Conservation (phyloP, 148 eudicot species). For the Silene latifolia region DNA sequence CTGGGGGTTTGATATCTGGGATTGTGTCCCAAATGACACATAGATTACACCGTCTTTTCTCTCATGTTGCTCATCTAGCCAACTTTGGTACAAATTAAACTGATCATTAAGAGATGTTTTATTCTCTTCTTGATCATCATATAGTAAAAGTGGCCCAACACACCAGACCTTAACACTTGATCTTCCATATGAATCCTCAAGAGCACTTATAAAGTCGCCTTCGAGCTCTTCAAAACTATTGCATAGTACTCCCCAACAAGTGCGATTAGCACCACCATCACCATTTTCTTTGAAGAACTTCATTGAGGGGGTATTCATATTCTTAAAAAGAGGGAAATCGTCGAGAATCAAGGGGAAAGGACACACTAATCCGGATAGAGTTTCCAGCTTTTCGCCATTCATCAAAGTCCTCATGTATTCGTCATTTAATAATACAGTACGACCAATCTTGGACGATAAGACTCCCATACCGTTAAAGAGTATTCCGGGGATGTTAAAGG, state of each 20-base stretch:
- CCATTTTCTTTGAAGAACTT: slow-evolving; percentile 13
- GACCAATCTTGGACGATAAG: slow-evolving; percentile 9
- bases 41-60: slow-evolving; percentile 17
- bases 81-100: slow-evolving; percentile 1
- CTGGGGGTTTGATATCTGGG: slow-evolving; percentile 20
- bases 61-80: slow-evolving; percentile 18
- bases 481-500: slow-evolving; percentile 30
- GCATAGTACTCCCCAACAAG: slow-evolving; percentile 27
- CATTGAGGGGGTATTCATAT: slow-evolving; percentile 10
- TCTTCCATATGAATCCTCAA: neutral
- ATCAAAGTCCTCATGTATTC: neutral
- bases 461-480: slow-evolving; percentile 37
- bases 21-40: slow-evolving; percentile 34
- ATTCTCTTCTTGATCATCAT: neutral
- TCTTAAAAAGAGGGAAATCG: slow-evolving; percentile 19
- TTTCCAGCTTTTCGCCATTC: slow-evolving; percentile 1
- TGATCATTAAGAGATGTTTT: too few species aligned
- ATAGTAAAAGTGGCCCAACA: slow-evolving; percentile 31
- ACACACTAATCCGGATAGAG: slow-evolving; percentile 13
- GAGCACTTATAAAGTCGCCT: slow-evolving; percentile 15
- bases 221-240: slow-evolving; percentile 30
- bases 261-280: neutral
- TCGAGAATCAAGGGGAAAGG: slow-evolving; percentile 26
- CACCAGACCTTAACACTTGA: slow-evolving; percentile 27
- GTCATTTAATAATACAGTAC: slow-evolving; percentile 3